phyloP scores from a whole-genome alignment of 2,329 filamentous ascomycete genomes.

The Fusarium cicatricum region DNA sequence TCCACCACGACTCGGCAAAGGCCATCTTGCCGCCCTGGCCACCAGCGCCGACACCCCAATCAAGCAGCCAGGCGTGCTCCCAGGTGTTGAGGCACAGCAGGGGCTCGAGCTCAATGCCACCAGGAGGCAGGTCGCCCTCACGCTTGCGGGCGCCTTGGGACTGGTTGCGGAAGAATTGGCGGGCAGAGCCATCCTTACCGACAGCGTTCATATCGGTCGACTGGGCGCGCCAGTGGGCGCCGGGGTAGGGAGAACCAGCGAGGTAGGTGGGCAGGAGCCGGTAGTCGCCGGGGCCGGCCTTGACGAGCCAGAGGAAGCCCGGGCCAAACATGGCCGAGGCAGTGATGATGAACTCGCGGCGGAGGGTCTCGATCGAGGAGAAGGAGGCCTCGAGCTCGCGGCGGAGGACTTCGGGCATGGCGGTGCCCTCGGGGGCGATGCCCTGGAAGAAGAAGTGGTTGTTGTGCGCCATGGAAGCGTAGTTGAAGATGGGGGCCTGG shows the following conservation, averaged over 20 bases:
- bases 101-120: slow-evolving; percentile 74
- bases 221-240: slow-evolving; percentile 82
- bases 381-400: slow-evolving; percentile 74
- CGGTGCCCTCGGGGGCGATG: slow-evolving; percentile 52
- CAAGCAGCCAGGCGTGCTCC: slow-evolving; percentile 91
- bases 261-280: slow-evolving; percentile 89
- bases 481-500: slow-evolving; percentile 87
- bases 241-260: slow-evolving; percentile 86
- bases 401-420: slow-evolving; percentile 66
- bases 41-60: slow-evolving; percentile 70
- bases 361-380: slow-evolving; percentile 83
- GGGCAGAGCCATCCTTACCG: slow-evolving; percentile 50
- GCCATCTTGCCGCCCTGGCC: slow-evolving; percentile 76
- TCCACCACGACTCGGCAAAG: slow-evolving; percentile 87
- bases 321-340: slow-evolving; percentile 94
- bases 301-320: slow-evolving; percentile 95
- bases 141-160: slow-evolving; percentile 42
- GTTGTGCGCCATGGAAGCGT: slow-evolving; percentile 96
- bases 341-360: slow-evolving; percentile 79
- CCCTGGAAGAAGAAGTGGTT: slow-evolving; percentile 82
- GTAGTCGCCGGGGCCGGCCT: slow-evolving; percentile 57
- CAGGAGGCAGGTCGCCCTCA: slow-evolving; percentile 60
- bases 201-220: slow-evolving; percentile 74
- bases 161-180: slow-evolving; percentile 52
- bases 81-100: slow-evolving; percentile 94